These are phyloP conservation scores for Cyclotella choctawhatcheeana DNA, from an alignment of 108 stramenopile genomes.

Conservation along the genomic window DNA sequence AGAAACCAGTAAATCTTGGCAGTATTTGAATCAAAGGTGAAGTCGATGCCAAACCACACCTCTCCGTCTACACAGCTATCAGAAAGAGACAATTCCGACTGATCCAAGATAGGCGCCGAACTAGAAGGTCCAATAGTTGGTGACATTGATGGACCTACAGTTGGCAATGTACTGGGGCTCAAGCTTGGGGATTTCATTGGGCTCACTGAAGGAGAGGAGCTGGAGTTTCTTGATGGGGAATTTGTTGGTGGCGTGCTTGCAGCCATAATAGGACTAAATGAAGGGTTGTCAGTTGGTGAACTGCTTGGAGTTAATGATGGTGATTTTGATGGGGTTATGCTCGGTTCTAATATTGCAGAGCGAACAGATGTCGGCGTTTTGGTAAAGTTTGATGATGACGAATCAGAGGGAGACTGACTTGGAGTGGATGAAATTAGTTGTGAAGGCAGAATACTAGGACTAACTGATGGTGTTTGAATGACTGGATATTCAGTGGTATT, in stretches of 20 bases:
- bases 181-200: neutral
- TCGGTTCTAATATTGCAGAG: too few species aligned
- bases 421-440: neutral
- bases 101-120: too few species aligned
- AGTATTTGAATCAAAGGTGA: neutral
- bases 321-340: too few species aligned
- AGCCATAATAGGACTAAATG: too few species aligned
- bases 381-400: neutral
- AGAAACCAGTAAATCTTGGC: slow-evolving; percentile 12
- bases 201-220: neutral
- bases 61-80: neutral
- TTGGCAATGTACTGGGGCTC: neutral
- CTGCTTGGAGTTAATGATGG: slow-evolving; percentile 3
- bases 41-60: neutral
- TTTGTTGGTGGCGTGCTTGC: neutral
- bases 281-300: neutral
- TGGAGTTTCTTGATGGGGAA: neutral
- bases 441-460: neutral
- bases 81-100: too few species aligned
- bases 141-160: neutral
- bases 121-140: neutral
- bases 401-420: neutral
- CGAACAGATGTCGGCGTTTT: neutral
- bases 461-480: slow-evolving; percentile 2
- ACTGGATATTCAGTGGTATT: neutral